Base-by-base conservation (phyloP, 2,329 filamentous ascomycete species). In the Chaetomium sp. region DNA sequence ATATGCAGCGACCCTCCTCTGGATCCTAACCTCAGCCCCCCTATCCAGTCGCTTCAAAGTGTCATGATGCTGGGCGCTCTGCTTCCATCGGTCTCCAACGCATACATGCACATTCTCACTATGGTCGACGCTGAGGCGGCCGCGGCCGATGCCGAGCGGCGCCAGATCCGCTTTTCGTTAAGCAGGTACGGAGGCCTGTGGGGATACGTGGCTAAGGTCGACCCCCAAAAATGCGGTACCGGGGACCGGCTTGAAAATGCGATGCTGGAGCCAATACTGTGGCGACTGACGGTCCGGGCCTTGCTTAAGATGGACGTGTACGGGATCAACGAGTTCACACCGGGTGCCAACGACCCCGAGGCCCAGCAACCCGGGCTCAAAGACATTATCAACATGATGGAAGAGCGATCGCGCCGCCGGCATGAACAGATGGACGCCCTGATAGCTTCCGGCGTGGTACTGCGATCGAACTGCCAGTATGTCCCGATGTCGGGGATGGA, bases 61-160 rank as follows among this genome's bases (percentile, higher is more conserved):
- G 72, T 78, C 49, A 84, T 84, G 80, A 72, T 82, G 52, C 70
- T 85, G 4, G 79, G 76, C 6, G 76, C 80, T 1, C 73, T 85
- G 35, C 70, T 85, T 3, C 80, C 81, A 1, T 78, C 79, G 7
- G 75, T 81, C 45, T 80, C 77, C 52, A 78, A 82, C 64, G 78
- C 79, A 6, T 85, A 85, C 70, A 74, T 73, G 53, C 70, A 68
- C 34, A 79, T 86, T 47, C 70, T 85, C 10, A 68, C 70, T 49
- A 74, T 81, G 69, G 72, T 85, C 6, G 81, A 85, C 59, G 65
- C 65, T n/a, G 78, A 82, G 62, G 70, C 76, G 0, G 69, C 71
- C 1, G 65, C 62, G 0, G 81, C 80, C 9, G 70, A 71, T 43
- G 65, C 67, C 4, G 71, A 76, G 37, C 68, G 69, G 1, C 69